Conservation (phyloP, 2,329 filamentous ascomycete species). For the Colletotrichum somersetense region DNA sequence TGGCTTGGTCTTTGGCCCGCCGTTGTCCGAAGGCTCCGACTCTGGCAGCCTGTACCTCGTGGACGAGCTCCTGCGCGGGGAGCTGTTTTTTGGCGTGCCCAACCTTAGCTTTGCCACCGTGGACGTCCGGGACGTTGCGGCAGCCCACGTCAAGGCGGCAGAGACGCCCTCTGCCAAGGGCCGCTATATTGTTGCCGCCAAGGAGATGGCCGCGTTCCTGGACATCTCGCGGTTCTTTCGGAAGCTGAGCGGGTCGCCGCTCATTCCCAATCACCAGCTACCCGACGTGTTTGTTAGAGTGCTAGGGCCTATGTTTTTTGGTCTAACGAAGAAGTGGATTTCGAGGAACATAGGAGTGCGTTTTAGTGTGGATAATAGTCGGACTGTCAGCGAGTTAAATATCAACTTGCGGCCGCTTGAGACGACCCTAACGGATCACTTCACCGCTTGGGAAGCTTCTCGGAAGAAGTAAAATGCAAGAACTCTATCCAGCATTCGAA, state of each 20-base stretch:
- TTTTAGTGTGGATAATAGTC: neutral
- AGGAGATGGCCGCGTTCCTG: constrained; percentile 1
- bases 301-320: neutral
- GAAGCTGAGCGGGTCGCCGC: neutral
- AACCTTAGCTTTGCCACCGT: constrained; percentile 43
- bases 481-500: neutral
- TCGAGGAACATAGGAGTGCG: neutral
- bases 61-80: constrained; percentile 45
- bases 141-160: constrained; percentile 38
- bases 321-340: neutral
- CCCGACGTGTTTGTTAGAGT: constrained; percentile 2
- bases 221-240: neutral
- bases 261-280: neutral
- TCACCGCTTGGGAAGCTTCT: neutral
- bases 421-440: neutral
- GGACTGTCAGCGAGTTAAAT: neutral
- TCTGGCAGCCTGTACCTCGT: constrained; percentile 47
- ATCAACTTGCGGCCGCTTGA: neutral
- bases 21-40: constrained; percentile 43
- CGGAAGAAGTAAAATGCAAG: neutral
- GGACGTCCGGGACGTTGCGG: constrained; percentile 43
- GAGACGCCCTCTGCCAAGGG: constrained; percentile 29
- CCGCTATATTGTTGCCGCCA: constrained; percentile 4
- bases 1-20: constrained; percentile 46
- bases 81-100: constrained; percentile 44